phyloP scores from a whole-genome alignment of 208 protist species.

The Trypanosoma avium region DNA sequence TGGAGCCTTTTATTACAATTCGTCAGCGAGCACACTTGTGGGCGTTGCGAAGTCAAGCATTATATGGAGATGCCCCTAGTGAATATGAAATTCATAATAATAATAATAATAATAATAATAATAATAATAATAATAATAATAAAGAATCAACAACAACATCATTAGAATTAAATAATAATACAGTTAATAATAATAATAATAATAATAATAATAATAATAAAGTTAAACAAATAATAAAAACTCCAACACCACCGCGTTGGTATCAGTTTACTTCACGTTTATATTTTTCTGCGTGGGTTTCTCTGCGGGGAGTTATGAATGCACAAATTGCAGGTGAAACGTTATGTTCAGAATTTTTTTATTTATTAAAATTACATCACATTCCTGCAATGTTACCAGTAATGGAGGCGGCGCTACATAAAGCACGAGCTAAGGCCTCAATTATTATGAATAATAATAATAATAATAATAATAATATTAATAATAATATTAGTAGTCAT shows the following conservation, averaged over 20 bases:
- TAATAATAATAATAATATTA: background rate
- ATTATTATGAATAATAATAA: background rate
- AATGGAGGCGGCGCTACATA: constrained; percentile 54
- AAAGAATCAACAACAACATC: too few relatives aligned
- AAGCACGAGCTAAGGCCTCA: constrained; percentile 33
- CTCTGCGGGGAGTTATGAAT: constrained; percentile 63
- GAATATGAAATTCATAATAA: background rate
- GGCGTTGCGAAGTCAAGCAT: constrained; percentile 63
- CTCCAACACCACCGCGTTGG: constrained; percentile 37
- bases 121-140: too few relatives aligned
- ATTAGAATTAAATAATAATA: constrained; percentile 66
- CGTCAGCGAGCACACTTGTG: constrained; percentile 50
- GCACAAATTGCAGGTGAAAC: constrained; percentile 56
- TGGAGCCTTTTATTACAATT: constrained; percentile 28
- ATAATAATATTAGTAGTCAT: background rate
- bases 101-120: constrained; percentile 3
- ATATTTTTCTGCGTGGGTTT: constrained; percentile 43
- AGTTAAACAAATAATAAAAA: constrained; percentile 4
- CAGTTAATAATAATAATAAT: constrained; percentile 24
- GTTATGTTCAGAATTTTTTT: constrained; percentile 73
- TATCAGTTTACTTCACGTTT: constrained; percentile 61
- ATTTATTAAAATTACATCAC: constrained; percentile 46
- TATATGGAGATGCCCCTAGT: constrained; percentile 67
- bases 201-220: background rate
- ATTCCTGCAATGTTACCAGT: constrained; percentile 42